Evolutionary conservation across 495 filamentous ascomycete genomes (phyloP).

Genomic region (Baudoinia panamericana): DNA sequence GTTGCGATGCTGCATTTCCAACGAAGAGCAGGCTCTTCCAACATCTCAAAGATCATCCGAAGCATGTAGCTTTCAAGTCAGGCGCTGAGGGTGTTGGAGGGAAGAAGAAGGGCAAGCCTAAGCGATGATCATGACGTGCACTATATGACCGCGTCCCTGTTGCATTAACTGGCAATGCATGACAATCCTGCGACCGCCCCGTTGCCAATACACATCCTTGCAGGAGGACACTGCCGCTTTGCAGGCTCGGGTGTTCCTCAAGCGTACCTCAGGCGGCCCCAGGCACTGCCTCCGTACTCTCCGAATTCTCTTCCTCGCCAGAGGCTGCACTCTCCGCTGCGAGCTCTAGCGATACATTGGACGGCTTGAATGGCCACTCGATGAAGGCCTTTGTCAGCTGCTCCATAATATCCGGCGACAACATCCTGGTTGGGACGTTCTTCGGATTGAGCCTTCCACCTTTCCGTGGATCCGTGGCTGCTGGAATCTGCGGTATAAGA

Average conservation of each 20-base stretch:
- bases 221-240: too few species aligned
- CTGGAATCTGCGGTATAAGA: conserved; percentile 21
- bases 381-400: conserved; percentile 26
- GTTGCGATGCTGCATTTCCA: conserved; percentile 48
- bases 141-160: too few species aligned
- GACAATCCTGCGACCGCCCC: neutral
- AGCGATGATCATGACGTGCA: too few species aligned
- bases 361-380: conserved; percentile 29
- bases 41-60: conserved; percentile 46
- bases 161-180: too few species aligned
- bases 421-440: conserved; percentile 20
- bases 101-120: too few species aligned
- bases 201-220: too few species aligned
- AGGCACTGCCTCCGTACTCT: neutral
- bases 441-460: conserved; percentile 27
- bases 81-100: conserved; percentile 14
- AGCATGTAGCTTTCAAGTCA: conserved; percentile 14
- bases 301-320: neutral
- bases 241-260: neutral
- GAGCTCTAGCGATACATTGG: conserved; percentile 10
- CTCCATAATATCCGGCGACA: conserved; percentile 28
- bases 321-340: neutral
- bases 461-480: conserved; percentile 24
- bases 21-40: conserved; percentile 59
- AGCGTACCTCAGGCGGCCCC: neutral